phyloP scores from a whole-genome alignment of 139 green algal genomes.

The Ostreobium quekettii region DNA sequence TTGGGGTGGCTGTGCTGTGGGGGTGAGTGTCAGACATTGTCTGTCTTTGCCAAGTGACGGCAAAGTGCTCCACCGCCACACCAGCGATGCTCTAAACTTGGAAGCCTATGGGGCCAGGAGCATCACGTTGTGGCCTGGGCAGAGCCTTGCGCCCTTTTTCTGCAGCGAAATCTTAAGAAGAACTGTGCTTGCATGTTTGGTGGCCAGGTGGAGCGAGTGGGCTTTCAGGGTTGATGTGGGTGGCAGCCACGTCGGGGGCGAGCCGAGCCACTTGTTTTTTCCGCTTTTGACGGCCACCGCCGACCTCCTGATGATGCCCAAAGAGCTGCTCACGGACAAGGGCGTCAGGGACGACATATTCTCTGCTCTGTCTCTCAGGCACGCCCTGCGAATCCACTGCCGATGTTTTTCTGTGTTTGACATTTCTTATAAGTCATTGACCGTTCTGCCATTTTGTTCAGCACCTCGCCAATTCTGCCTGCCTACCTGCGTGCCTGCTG shows the following conservation, averaged over 20 bases:
- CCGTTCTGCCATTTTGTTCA: background rate
- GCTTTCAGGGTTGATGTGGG: background rate
- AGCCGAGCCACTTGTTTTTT: constrained; percentile 43
- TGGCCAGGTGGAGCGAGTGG: constrained; percentile 10
- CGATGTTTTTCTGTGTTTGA: background rate
- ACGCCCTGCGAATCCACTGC: background rate
- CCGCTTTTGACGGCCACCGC: constrained; percentile 55
- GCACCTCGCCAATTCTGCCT: background rate
- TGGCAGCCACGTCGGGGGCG: background rate
- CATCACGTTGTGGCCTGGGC: no score
- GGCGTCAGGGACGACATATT: constrained; percentile 1
- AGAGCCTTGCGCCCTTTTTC: no score
- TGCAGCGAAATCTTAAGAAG: no score
- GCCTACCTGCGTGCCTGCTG: background rate
- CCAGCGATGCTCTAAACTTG: no score
- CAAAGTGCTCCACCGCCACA: no score
- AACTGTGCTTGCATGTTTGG: no score
- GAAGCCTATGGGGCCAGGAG: no score
- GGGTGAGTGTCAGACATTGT: no score
- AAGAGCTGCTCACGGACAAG: constrained; percentile 31
- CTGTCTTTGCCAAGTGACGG: no score
- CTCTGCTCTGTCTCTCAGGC: constrained; percentile 2
- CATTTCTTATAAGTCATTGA: background rate
- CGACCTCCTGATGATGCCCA: constrained; percentile 84
- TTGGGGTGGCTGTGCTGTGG: no score